Percentiles rank a stretch among this genome's conserved stretches.
These are phyloP conservation scores for Cercospora zeina DNA, from an alignment of 2,329 filamentous ascomycete genomes.

Conservation along the genomic window DNA sequence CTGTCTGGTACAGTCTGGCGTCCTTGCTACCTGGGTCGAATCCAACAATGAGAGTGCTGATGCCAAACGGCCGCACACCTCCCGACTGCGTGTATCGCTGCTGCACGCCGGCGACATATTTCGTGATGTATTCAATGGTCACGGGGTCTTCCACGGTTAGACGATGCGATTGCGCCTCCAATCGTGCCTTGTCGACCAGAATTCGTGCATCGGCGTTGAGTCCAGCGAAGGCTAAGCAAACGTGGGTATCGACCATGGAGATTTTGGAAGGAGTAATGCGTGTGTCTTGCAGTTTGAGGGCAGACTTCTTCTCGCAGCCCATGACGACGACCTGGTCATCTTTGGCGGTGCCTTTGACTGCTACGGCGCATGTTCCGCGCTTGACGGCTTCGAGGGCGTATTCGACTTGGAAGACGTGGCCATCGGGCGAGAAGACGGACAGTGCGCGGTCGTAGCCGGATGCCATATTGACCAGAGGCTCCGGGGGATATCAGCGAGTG, in stretches of 20 bases:
- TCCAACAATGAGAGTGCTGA: slow-evolving; percentile 96
- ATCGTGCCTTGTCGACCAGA: slow-evolving; percentile 93
- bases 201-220: slow-evolving; percentile 98
- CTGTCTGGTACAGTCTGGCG: slow-evolving; percentile 92
- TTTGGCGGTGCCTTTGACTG: slow-evolving; percentile 82
- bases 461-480: slow-evolving; percentile 61
- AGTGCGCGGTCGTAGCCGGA: slow-evolving; percentile 99
- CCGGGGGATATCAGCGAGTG: not conserved
- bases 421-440: slow-evolving; percentile 98
- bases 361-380: slow-evolving; percentile 98
- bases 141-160: slow-evolving; percentile 96
- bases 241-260: slow-evolving; percentile 90
- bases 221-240: slow-evolving; percentile 94
- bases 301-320: slow-evolving; percentile 97
- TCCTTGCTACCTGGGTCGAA: slow-evolving; percentile 91
- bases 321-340: slow-evolving; percentile 72
- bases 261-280: slow-evolving; percentile 99
- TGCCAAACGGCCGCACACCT: slow-evolving; percentile 97
- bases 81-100: slow-evolving; percentile 98
- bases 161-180: slow-evolving; percentile 96
- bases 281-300: slow-evolving; percentile 99
- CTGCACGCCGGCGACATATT: slow-evolving; percentile 96
- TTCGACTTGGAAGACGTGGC: slow-evolving; percentile 99
- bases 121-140: slow-evolving; percentile 98
- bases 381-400: slow-evolving; percentile 99